Conservation (phyloP, 495 filamentous ascomycete genomes). For the Cryomyces antarcticus region DNA sequence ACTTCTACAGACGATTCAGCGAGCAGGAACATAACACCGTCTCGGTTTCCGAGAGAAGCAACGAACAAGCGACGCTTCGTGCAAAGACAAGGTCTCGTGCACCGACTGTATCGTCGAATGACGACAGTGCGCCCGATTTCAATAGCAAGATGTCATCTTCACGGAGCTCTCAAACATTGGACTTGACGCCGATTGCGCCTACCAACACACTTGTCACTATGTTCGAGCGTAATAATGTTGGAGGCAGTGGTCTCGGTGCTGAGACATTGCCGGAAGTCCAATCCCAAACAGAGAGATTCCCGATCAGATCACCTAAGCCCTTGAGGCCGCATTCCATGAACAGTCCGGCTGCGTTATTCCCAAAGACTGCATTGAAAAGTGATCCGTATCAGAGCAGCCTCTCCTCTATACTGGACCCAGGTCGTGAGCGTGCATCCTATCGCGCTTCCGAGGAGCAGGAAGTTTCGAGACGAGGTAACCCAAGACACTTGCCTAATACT, state of each 20-base stretch:
- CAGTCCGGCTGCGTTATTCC: not conserved
- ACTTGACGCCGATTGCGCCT: conserved; percentile 25
- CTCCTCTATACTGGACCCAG: not conserved
- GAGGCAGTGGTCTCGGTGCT: not conserved
- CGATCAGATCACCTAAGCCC: conserved; percentile 8
- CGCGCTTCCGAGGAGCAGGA: too few relatives aligned
- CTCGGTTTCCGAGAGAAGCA: too few relatives aligned
- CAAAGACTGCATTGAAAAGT: not conserved
- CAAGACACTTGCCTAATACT: too few relatives aligned
- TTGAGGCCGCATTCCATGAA: not conserved
- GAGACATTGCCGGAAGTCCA: not conserved
- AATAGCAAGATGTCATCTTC: too few relatives aligned
- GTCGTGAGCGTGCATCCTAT: not conserved
- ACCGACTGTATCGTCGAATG: too few relatives aligned
- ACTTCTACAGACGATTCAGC: too few relatives aligned
- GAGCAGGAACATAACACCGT: too few relatives aligned
- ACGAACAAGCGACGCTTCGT: too few relatives aligned
- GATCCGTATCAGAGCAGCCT: not conserved
- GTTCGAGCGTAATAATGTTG: conserved; percentile 27
- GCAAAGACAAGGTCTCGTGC: too few relatives aligned
- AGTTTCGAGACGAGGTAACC: too few relatives aligned
- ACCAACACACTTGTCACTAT: conserved; percentile 38
- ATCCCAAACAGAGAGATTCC: not conserved
- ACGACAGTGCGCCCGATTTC: too few relatives aligned
- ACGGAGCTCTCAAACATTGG: not conserved